These are phyloP conservation scores for Pleochaeta shiraiana DNA, from an alignment of 2,329 filamentous ascomycete genomes.

Conservation along the genomic window DNA sequence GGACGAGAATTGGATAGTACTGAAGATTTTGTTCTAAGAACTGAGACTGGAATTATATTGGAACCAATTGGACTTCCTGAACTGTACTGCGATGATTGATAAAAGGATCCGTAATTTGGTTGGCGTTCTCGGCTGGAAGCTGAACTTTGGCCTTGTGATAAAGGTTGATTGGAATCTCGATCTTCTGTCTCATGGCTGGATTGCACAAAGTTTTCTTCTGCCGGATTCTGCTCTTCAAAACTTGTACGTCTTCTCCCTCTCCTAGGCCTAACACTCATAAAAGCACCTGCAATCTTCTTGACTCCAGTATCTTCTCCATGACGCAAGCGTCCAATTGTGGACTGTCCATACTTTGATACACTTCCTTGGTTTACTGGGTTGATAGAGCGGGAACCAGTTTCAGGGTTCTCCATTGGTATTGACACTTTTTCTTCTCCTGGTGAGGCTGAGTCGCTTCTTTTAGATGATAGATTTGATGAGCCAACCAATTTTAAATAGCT, in stretches of 20 bases:
- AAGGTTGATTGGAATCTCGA: constrained; percentile 9
- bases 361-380: constrained; percentile 28
- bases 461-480: constrained; percentile 14
- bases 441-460: constrained; percentile 11
- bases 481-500: constrained; percentile 13
- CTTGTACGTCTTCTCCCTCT: constrained; percentile 42
- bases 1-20: constrained; percentile 14
- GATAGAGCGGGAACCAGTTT: constrained; percentile 27
- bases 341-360: constrained; percentile 27
- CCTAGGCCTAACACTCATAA: constrained; percentile 59
- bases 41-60: constrained; percentile 13
- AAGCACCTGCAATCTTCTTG: constrained; percentile 52
- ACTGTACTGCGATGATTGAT: constrained; percentile 12
- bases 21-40: constrained; percentile 15
- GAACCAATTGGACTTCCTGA: constrained; percentile 37
- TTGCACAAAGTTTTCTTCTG: constrained; percentile 16
- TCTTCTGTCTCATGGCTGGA: constrained; percentile 16
- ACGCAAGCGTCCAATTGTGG: constrained; percentile 27
- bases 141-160: constrained; percentile 14
- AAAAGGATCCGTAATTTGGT: constrained; percentile 19
- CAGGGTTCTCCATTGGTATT: constrained; percentile 19
- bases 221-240: constrained; percentile 23
- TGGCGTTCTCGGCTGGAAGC: constrained; percentile 12
- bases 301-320: constrained; percentile 43
- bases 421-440: constrained; percentile 10